These are phyloP conservation scores for Jatropha podagrica DNA, from an alignment of 441 rosid genomes.

Conservation along the genomic window DNA sequence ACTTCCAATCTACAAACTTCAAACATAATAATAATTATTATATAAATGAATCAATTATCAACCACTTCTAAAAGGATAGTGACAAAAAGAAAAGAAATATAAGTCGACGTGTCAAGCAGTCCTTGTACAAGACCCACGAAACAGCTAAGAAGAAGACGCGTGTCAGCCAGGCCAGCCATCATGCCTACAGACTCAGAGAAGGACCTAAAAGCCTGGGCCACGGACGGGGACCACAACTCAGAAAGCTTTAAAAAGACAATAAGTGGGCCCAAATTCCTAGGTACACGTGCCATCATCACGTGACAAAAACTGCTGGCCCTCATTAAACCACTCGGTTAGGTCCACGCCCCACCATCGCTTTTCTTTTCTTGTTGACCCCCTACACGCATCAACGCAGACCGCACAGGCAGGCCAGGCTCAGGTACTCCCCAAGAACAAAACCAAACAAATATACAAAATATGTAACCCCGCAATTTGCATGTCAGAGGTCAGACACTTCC, in stretches of 20 bases:
- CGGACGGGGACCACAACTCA: neutral
- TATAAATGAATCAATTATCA: too few species aligned
- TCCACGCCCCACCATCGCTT: constrained; percentile 10
- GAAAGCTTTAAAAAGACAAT: neutral
- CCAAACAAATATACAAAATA: neutral
- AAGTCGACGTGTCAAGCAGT: constrained; percentile 9
- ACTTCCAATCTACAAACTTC: too few species aligned
- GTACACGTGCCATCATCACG: constrained; percentile 32
- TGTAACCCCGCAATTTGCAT: neutral
- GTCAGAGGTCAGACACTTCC: constrained; percentile 17
- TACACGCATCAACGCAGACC: constrained; percentile 10
- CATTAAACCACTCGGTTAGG: neutral
- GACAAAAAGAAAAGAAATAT: neutral
- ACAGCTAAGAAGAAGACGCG: neutral
- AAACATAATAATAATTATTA: too few species aligned
- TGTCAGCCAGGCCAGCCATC: constrained; percentile 2
- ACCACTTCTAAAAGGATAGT: neutral
- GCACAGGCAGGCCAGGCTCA: neutral
- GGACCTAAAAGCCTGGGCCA: constrained; percentile 1
- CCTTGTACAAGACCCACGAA: neutral
- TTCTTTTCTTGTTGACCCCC: constrained; percentile 18
- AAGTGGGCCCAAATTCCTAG: constrained; percentile 9
- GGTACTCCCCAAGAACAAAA: neutral
- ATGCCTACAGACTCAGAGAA: neutral
- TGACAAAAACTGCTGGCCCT: constrained; percentile 10